Evolutionary conservation across 1,284 basidiomycete genomes (phyloP).

Genomic region (Peniophora sp.): DNA sequence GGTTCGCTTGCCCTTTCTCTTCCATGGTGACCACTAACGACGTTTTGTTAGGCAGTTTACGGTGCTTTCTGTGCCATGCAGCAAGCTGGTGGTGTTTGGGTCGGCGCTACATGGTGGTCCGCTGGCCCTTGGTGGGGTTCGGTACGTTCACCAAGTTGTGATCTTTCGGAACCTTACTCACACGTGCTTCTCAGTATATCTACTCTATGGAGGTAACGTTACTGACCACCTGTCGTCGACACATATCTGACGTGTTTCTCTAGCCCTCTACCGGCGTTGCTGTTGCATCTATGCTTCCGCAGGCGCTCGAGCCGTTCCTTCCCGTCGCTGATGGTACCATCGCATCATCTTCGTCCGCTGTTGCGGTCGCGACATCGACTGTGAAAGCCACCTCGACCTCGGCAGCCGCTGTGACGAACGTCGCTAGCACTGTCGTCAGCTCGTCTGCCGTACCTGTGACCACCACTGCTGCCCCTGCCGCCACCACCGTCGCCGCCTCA

Average conservation of each 20-base stretch:
- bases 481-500: too few relatives aligned
- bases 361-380: too few relatives aligned
- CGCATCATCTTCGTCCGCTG: too few relatives aligned
- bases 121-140: constrained; percentile 56
- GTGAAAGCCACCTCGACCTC: too few relatives aligned
- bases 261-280: constrained; percentile 52
- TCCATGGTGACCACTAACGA: too few relatives aligned
- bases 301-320: constrained; percentile 49
- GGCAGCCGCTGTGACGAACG: too few relatives aligned
- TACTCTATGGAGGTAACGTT: constrained; percentile 40
- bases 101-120: constrained; percentile 50
- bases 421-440: too few relatives aligned
- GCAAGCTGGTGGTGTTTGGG: constrained; percentile 44
- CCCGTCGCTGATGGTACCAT: too few relatives aligned
- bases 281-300: constrained; percentile 43
- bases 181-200: constrained; percentile 36
- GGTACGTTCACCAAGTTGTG: constrained; percentile 30
- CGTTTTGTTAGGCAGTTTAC: constrained; percentile 44
- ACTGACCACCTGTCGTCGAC: neutral
- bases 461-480: too few relatives aligned
- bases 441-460: too few relatives aligned
- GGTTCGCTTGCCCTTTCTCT: neutral
- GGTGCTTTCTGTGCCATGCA: constrained; percentile 54
- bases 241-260: constrained; percentile 55
- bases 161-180: neutral